Base-by-base conservation (phyloP, 352 stramenopile species). In the Phytophthora quininea region DNA sequence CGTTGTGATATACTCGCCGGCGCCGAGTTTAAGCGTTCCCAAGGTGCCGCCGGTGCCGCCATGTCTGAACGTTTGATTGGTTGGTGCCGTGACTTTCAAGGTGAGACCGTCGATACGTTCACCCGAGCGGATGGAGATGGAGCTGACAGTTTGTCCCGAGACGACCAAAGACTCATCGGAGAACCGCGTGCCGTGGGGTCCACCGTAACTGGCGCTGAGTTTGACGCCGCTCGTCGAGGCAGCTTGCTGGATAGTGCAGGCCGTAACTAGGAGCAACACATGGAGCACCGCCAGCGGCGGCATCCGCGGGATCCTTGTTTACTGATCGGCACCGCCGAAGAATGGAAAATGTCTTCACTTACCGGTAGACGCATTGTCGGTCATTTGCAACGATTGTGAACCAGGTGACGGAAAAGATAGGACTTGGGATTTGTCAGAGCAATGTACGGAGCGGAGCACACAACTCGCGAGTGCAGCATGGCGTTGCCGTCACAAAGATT, bases 1-100 rank as follows among this genome's bases (percentile, higher is more conserved):
- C n/a, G 71, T 74, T 61, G 48, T 71, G 62, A 80, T 64, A 49
- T 76, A 74, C 72, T 83, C 75, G 3, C 59, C 69, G 4, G 53
- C 54, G 14, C 54, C 61, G 4, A 83, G 62, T 55, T 64, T 67
- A 19, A 83, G 63, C 29, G 68, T 76, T 27, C 29, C 29, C 12
- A 8, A 30, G 3, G 12, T 24, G 15, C 43, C 43, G 8, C 43
- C 43, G 2, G 43, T 49, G 2, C 43, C 43, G 43, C 43, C 43
- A 27, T 49, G 43, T 1, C 14, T 29, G 11, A 49, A 49, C 11
- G 43, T 30, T 27, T 30, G 14, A 15, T 19, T n/a, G 10, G 43
- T 49, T 3, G 43, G 43, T 29, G 43, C 43, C 11, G 8, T 29
- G 43, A 49, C 29, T 2, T 49, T 49, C 19, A 49, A 49, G 29